phyloP scores from a whole-genome alignment of 2,329 filamentous ascomycete species.

The Capronia americana region DNA sequence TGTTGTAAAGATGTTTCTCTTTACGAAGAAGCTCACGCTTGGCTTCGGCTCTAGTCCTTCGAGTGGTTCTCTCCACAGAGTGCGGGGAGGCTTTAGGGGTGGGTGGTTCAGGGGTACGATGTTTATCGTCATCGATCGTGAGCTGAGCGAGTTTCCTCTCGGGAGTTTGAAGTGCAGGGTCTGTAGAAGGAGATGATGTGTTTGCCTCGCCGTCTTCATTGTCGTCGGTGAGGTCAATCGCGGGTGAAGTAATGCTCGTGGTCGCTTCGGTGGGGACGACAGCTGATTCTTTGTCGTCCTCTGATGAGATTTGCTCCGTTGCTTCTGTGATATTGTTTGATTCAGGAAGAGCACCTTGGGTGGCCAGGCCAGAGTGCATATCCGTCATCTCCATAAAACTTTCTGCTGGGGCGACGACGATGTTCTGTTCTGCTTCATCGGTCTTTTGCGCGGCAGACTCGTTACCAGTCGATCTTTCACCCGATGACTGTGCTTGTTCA shows the following conservation, averaged over 20 bases:
- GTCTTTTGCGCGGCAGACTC: slow-evolving; percentile 5
- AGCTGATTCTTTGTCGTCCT: slow-evolving; percentile 1
- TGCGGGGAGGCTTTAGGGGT: slow-evolving; percentile 37
- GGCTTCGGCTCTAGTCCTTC: slow-evolving; percentile 38
- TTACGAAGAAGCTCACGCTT: slow-evolving; percentile 35
- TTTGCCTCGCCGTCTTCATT: slow-evolving; percentile 7
- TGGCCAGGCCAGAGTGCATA: slow-evolving; percentile 12
- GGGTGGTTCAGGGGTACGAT: slow-evolving; percentile 21
- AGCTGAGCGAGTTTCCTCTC: slow-evolving; percentile 29
- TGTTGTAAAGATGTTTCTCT: slow-evolving; percentile 41
- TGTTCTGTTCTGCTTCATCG: not conserved
- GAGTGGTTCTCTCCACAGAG: slow-evolving; percentile 27
- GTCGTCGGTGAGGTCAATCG: slow-evolving; percentile 17
- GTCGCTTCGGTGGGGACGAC: not conserved
- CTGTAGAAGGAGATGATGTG: slow-evolving; percentile 7
- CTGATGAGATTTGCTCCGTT: not conserved
- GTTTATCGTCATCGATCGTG: slow-evolving; percentile 25
- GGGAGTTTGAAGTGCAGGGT: slow-evolving; percentile 22
- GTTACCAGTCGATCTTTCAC: slow-evolving; percentile 2
- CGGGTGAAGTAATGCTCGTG: not conserved
- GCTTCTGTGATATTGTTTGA: slow-evolving; percentile 3
- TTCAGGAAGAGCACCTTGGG: slow-evolving; percentile 6
- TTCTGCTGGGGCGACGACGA: not conserved
- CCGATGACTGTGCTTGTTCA: slow-evolving; percentile 9
- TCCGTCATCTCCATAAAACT: slow-evolving; percentile 3